Evolutionary conservation across 352 stramenopile genomes (phyloP).

Genomic region (Globisporangium heterothallicum): DNA sequence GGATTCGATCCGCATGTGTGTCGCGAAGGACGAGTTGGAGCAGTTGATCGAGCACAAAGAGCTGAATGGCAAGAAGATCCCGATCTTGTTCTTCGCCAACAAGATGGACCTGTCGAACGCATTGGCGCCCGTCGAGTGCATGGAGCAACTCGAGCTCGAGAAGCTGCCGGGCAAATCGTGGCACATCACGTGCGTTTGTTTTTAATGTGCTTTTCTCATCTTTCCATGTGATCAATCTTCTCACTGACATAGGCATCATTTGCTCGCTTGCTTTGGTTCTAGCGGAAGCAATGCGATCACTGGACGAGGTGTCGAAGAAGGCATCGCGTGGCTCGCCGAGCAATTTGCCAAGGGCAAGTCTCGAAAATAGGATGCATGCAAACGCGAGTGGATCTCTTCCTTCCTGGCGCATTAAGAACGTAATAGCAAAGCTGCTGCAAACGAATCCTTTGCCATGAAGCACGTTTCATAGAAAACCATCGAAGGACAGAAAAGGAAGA

Average conservation of each 20-base stretch:
- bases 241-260: no score
- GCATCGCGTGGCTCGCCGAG: conserved; percentile 76
- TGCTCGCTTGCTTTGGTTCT: no score
- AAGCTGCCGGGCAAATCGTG: conserved; percentile 76
- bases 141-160: conserved; percentile 73
- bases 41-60: conserved; percentile 81
- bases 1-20: conserved; percentile 80
- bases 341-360: conserved; percentile 62
- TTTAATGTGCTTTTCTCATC: background rate
- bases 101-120: conserved; percentile 81
- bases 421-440: background rate
- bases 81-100: conserved; percentile 85
- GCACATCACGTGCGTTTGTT: conserved; percentile 69
- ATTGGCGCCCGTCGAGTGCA: conserved; percentile 74
- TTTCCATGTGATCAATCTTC: background rate
- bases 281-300: conserved; percentile 82
- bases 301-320: conserved; percentile 73
- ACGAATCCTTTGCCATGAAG: background rate
- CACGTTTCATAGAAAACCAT: no score
- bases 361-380: conserved; percentile 56
- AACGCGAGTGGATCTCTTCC: no score
- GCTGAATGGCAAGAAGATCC: conserved; percentile 60
- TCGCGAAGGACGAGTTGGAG: conserved; percentile 85
- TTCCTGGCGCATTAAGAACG: no score
- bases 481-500: conserved; percentile 1